These are phyloP conservation scores for Saccharomyces paradoxus DNA, from an alignment of 805 yeast genomes.

Conservation along the genomic window DNA sequence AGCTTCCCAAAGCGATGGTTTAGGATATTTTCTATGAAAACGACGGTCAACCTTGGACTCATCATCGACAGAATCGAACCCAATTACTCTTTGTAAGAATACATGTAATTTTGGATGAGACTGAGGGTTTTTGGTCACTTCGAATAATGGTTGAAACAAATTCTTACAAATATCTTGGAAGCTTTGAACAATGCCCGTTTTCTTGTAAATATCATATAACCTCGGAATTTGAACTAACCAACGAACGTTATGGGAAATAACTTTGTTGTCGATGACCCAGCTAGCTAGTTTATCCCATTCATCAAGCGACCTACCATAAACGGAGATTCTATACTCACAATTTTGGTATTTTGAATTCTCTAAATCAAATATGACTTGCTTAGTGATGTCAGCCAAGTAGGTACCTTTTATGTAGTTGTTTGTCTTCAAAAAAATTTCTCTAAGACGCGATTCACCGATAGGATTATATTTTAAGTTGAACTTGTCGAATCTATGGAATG, in stretches of 20 bases:
- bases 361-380: conserved; percentile 87
- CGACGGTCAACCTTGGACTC: conserved; percentile 88
- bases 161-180: conserved; percentile 76
- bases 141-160: conserved; percentile 80
- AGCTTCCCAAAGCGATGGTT: conserved; percentile 76
- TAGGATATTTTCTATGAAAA: conserved; percentile 72
- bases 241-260: conserved; percentile 87
- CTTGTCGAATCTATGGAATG: conserved; percentile 96
- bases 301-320: conserved; percentile 79
- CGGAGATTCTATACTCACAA: conserved; percentile 92
- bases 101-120: conserved; percentile 86
- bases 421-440: conserved; percentile 93
- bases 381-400: conserved; percentile 87
- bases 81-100: conserved; percentile 88
- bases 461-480: conserved; percentile 96
- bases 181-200: conserved; percentile 54
- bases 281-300: conserved; percentile 95
- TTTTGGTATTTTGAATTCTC: conserved; percentile 94
- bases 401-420: conserved; percentile 85
- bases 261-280: conserved; percentile 91
- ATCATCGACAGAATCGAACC: conserved; percentile 97
- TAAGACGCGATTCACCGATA: conserved; percentile 91
- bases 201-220: conserved; percentile 80
- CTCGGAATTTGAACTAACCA: conserved; percentile 97
- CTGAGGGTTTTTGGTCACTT: conserved; percentile 77